Conservation (phyloP, 768 basidiomycete species). For the Amanita pallidorosea region DNA sequence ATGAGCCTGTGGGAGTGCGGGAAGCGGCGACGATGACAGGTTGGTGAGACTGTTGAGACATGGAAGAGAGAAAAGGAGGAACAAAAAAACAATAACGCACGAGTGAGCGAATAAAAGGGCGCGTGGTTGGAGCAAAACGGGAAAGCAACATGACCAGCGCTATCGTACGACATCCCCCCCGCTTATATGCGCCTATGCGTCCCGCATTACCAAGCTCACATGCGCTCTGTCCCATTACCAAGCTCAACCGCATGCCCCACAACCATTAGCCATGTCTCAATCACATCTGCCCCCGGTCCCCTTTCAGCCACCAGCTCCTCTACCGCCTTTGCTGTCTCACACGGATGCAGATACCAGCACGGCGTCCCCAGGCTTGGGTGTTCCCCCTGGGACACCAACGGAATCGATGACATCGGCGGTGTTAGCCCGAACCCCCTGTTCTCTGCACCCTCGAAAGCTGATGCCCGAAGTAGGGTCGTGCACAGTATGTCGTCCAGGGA, state of each 20-base stretch:
- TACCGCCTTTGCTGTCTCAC: slow-evolving; percentile 59
- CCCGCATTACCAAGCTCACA: not conserved
- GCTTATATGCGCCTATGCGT: not conserved
- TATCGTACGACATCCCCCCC: slow-evolving; percentile 6
- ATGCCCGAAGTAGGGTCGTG: slow-evolving; percentile 48
- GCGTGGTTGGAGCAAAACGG: slow-evolving; percentile 30
- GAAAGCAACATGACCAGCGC: slow-evolving; percentile 31
- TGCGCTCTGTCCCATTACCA: not conserved
- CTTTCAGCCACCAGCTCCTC: slow-evolving; percentile 55
- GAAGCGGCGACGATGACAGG: slow-evolving; percentile 90
- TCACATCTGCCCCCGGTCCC: slow-evolving; percentile 14
- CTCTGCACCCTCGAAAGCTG: slow-evolving; percentile 30
- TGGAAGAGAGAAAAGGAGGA: slow-evolving; percentile 1
- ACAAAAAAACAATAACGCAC: slow-evolving; percentile 19
- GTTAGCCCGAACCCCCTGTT: slow-evolving; percentile 45
- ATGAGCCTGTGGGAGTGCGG: slow-evolving; percentile 88
- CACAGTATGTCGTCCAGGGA: slow-evolving; percentile 41
- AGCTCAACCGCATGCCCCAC: slow-evolving; percentile 52
- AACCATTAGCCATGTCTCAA: slow-evolving; percentile 74
- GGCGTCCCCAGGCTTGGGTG: slow-evolving; percentile 69
- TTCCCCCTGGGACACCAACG: slow-evolving; percentile 78
- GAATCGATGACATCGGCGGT: slow-evolving; percentile 43
- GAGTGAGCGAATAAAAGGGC: slow-evolving; percentile 39
- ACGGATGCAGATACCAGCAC: slow-evolving; percentile 86
- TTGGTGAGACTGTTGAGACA: slow-evolving; percentile 45